These are phyloP conservation scores for Tetratostichococcus sp. DNA, from an alignment of 139 green algal species.

Conservation along the genomic window DNA sequence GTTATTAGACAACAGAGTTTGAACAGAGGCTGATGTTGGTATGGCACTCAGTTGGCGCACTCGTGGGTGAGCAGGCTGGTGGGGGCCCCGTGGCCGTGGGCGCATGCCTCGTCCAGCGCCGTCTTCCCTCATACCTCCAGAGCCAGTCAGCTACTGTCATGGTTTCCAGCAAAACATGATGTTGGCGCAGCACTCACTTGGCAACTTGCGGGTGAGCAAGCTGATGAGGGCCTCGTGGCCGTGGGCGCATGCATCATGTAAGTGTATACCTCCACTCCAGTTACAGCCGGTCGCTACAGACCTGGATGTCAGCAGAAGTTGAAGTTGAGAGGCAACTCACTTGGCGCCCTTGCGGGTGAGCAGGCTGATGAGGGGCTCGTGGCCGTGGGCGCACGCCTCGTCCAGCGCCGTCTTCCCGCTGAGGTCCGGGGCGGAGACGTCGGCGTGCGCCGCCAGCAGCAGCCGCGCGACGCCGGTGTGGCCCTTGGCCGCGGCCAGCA, in stretches of 20 bases:
- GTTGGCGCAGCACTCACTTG: neutral
- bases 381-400: slow-evolving; percentile 41
- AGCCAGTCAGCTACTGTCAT: no score
- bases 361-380: slow-evolving; percentile 25
- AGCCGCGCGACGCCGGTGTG: slow-evolving; percentile 24
- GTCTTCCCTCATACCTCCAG: no score
- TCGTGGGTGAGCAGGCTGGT: slow-evolving; percentile 3
- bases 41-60: neutral
- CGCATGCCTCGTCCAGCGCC: slow-evolving; percentile 44
- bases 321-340: no score
- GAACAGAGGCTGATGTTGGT: no score
- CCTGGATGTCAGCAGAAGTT: no score
- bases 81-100: slow-evolving; percentile 29
- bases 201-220: neutral
- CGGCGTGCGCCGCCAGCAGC: slow-evolving; percentile 36
- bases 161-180: no score
- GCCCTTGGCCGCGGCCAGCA: slow-evolving; percentile 6
- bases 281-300: no score
- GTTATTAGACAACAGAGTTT: no score
- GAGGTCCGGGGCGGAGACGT: slow-evolving; percentile 25
- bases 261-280: no score
- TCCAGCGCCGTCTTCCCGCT: slow-evolving; percentile 31
- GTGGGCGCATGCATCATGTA: slow-evolving; percentile 40
- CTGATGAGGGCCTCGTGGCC: slow-evolving; percentile 33
- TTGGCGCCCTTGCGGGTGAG: neutral